Percentiles rank a stretch among this genome's conserved stretches.
These are phyloP conservation scores for Angomonas desouzai DNA, from an alignment of 208 protist genomes.

Conservation along the genomic window DNA sequence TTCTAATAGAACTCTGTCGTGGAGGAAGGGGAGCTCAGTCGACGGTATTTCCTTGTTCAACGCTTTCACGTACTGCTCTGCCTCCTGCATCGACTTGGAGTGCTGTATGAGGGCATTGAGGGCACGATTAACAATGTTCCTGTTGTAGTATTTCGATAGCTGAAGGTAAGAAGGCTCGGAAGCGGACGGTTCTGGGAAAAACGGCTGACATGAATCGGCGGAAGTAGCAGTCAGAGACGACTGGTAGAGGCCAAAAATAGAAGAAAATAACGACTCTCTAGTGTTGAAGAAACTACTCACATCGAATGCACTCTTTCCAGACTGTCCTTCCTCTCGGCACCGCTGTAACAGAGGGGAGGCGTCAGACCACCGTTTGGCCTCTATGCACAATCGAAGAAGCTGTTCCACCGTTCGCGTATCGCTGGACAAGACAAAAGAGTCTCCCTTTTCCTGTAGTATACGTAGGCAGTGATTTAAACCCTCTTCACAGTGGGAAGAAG, in stretches of 20 bases:
- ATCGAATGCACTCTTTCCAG: background rate
- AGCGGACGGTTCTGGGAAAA: background rate
- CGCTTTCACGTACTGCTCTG: slow-evolving; percentile 7
- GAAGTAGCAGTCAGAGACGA: background rate
- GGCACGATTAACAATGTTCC: slow-evolving; percentile 36
- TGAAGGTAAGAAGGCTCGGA: background rate
- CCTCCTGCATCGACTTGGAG: slow-evolving; percentile 23
- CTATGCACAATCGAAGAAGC: slow-evolving; percentile 37
- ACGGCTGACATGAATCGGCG: background rate
- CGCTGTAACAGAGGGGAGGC: slow-evolving; percentile 31
- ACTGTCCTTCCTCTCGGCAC: background rate
- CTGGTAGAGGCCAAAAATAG: background rate
- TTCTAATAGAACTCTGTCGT: background rate
- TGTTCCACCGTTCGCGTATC: slow-evolving; percentile 26
- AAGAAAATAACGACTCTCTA: background rate
- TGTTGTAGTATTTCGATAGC: slow-evolving; percentile 49
- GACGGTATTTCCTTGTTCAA: background rate
- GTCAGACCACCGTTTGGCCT: slow-evolving; percentile 42
- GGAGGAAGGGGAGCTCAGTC: background rate
- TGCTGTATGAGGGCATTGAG: slow-evolving; percentile 43
- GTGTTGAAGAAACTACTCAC: background rate
- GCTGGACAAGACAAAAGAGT: slow-evolving; percentile 20
- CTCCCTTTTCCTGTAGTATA: background rate
- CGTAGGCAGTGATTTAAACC: background rate
- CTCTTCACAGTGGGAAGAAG: background rate